Evolutionary conservation across 805 yeast species (phyloP).

Genomic region (Komagataella pseudopastoris): DNA sequence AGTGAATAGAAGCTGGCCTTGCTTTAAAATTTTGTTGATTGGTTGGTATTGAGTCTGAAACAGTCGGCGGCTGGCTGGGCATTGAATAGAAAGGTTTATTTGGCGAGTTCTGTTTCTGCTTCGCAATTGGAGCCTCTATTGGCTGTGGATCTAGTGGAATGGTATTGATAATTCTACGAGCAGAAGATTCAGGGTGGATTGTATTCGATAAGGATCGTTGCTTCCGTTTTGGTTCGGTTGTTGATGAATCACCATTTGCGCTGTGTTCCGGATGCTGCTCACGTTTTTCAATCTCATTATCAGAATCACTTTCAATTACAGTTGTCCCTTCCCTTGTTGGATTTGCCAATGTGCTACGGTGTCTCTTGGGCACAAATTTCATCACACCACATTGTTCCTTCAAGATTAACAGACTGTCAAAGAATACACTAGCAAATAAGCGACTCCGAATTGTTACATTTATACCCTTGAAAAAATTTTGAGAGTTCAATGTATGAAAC

Average conservation of each 20-base stretch:
- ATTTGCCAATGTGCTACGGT: not conserved
- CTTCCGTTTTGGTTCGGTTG: constrained; percentile 20
- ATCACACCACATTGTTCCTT: constrained; percentile 85
- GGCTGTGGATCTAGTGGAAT: constrained; percentile 81
- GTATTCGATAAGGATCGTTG: constrained; percentile 39
- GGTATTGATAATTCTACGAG: constrained; percentile 61
- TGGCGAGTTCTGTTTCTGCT: not conserved
- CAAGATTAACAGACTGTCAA: constrained; percentile 77
- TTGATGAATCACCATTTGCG: constrained; percentile 16
- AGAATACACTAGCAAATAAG: constrained; percentile 86
- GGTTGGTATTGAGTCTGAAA: constrained; percentile 4
- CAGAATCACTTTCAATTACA: constrained; percentile 6
- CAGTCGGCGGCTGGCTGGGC: constrained; percentile 1
- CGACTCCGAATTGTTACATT: constrained; percentile 60
- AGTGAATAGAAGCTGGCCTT: not conserved
- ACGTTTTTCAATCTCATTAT: constrained; percentile 9
- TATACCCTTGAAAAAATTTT: constrained; percentile 21
- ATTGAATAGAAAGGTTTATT: not conserved
- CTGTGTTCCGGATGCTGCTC: constrained; percentile 4
- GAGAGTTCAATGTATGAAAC: constrained; percentile 53
- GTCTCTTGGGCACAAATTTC: constrained; percentile 28
- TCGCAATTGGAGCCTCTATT: constrained; percentile 21
- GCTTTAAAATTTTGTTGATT: not conserved
- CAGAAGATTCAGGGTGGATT: constrained; percentile 55
- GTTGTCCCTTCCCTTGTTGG: not conserved